These are phyloP conservation scores for Calonectria honghensis DNA, from an alignment of 2,329 filamentous ascomycete species.

Conservation along the genomic window DNA sequence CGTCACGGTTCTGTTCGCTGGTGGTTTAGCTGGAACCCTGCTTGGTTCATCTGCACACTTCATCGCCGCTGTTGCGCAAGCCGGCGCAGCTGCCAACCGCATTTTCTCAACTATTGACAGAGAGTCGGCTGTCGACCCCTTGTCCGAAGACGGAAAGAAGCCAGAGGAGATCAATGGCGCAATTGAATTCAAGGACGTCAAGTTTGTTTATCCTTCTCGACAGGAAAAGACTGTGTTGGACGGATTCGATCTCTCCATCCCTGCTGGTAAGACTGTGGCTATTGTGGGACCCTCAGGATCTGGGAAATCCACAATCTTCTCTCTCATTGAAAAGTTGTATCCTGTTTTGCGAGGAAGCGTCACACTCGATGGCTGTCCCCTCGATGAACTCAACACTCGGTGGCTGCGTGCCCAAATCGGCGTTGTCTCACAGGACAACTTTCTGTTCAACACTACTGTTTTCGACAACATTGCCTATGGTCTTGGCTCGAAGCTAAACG, in stretches of 20 bases:
- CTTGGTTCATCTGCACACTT: slow-evolving; percentile 13
- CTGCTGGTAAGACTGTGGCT: slow-evolving; percentile 22
- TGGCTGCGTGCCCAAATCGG: slow-evolving; percentile 24
- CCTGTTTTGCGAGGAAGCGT: slow-evolving; percentile 13
- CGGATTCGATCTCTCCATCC: slow-evolving; percentile 16
- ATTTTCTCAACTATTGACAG: slow-evolving; percentile 90
- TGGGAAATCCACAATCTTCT: slow-evolving; percentile 31
- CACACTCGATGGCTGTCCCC: slow-evolving; percentile 13
- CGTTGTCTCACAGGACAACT: slow-evolving; percentile 20
- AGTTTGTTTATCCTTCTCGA: slow-evolving; percentile 39
- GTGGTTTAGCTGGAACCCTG: background rate
- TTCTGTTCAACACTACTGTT: slow-evolving; percentile 25
- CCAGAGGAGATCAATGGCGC: slow-evolving; percentile 55
- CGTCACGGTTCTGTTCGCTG: slow-evolving; percentile 9
- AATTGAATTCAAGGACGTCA: slow-evolving; percentile 65
- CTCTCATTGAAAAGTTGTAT: slow-evolving; percentile 24
- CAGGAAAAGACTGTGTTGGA: slow-evolving; percentile 16
- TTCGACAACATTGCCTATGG: slow-evolving; percentile 28
- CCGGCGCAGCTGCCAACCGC: slow-evolving; percentile 85
- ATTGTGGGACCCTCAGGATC: slow-evolving; percentile 32
- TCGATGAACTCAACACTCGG: slow-evolving; percentile 31
- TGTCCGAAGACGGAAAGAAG: slow-evolving; percentile 56
- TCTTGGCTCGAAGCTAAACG: background rate
- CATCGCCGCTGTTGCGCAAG: slow-evolving; percentile 60
- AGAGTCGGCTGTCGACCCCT: slow-evolving; percentile 66